Evolutionary conservation across 2,329 filamentous ascomycete species (phyloP), one percentile per base, ranked within the genome.

Genomic region (Colletotrichum zoysiae): DNA sequence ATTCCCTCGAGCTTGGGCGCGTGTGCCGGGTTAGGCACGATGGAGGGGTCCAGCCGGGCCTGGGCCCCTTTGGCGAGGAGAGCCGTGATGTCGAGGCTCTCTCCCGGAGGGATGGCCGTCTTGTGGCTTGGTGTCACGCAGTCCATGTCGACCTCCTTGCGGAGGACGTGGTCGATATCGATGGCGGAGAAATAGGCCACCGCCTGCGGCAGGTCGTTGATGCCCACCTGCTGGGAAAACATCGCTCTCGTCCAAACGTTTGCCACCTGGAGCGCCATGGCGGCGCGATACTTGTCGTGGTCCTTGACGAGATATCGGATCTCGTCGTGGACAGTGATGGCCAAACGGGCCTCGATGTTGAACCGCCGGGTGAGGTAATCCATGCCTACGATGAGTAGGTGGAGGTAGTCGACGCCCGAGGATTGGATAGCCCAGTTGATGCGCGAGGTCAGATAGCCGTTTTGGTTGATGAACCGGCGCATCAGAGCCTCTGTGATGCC

Each of bases 371-470:
- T 91, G 3, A 99, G 87, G 78, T 97, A 97, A 79, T 98, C 95
- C 97, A 99, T 99, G 18, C 91, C 88, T 3, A 98, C 90, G 74
- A 99, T 94, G 23, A 99, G 88, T 5, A 99, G 90, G 78, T 99
- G 96, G 2, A 99, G 88, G 80, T 99, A 99, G 81, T 99, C 97
- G 5, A 98, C 95, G 6, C 97, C 96, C 0, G 94, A 97, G 0
- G 95, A 98, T 78, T 99, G 96, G 76, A 99, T 98, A 3, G 96
- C 96, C 96, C 96, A 99, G 79, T 99, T 99, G 83, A 99, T 98
- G 44, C 97, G 92, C 23, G 93, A 97, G 1, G 96, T 98, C 84
- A 99, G 92, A 83, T 97, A 99, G 30, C 92, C 94, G 46, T 95
- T 95, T 78, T 94, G 96, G 81, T 89, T 93, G 77, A 99, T 91